Percentiles rank a stretch among this genome's conserved stretches.
Evolutionary conservation across 2,329 filamentous ascomycete species (phyloP).

Genomic region (Fusarium pseudograminearum): DNA sequence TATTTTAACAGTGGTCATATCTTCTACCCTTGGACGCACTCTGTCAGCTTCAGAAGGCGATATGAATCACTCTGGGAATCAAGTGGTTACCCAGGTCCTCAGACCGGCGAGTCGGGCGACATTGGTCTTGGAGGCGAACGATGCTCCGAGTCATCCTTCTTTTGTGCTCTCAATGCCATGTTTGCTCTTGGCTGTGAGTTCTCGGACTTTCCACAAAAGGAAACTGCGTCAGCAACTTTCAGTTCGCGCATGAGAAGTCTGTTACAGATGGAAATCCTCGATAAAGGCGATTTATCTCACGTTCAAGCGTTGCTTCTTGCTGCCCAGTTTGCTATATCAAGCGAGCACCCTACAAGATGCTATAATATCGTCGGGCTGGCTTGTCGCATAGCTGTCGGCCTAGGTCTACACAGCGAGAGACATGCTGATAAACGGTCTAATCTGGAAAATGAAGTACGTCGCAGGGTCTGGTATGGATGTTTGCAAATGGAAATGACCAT

Average conservation of each 20-base stretch:
- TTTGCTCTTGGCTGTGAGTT: conserved; percentile 8
- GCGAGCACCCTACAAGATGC: not conserved
- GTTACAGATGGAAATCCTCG: not conserved
- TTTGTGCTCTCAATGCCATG: conserved; percentile 2
- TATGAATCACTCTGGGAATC: not conserved
- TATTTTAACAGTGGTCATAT: conserved; percentile 7
- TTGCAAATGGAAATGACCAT: conserved; percentile 12
- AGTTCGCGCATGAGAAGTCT: not conserved
- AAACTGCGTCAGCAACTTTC: not conserved
- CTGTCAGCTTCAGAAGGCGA: not conserved
- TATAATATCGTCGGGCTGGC: not conserved
- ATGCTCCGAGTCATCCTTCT: not conserved
- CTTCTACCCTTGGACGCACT: conserved; percentile 11
- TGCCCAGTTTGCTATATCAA: not conserved
- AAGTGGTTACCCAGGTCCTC: not conserved
- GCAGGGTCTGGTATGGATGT: conserved; percentile 13
- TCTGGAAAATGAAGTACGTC: conserved; percentile 12
- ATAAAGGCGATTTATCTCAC: not conserved
- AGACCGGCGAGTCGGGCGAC: rapidly evolving
- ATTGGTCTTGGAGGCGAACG: not conserved
- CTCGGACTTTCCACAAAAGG: not conserved
- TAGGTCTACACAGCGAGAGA: not conserved
- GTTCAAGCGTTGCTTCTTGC: not conserved
- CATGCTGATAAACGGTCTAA: conserved; percentile 1
- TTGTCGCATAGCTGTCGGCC: not conserved